Conservation (phyloP, 129 eudicot genomes). For the Artemisia argyi region DNA sequence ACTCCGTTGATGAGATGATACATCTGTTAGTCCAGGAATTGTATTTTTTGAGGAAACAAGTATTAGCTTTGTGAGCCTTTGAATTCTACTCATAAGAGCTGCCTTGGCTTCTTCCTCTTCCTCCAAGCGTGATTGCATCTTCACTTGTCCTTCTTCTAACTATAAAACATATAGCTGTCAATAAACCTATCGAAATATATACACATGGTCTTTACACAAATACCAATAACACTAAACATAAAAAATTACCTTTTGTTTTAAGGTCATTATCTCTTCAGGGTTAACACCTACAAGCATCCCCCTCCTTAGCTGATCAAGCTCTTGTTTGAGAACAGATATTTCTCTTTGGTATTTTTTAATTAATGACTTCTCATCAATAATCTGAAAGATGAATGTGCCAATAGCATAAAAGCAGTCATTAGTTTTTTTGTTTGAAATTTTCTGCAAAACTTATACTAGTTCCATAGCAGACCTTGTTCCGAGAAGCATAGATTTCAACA, state of each 20-base stretch:
- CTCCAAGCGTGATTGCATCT: slow-evolving; percentile 95
- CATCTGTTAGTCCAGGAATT: slow-evolving; percentile 66
- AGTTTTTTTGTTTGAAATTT: not conserved
- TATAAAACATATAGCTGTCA: slow-evolving; percentile 33
- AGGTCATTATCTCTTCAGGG: slow-evolving; percentile 85
- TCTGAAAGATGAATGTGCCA: slow-evolving; percentile 48
- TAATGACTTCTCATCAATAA: slow-evolving; percentile 95
- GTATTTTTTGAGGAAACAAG: slow-evolving; percentile 94
- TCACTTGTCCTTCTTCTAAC: slow-evolving; percentile 99
- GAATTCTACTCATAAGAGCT: slow-evolving; percentile 98
- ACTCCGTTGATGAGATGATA: slow-evolving; percentile 55
- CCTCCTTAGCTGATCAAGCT: slow-evolving; percentile 84
- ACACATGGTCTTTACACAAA: not conserved
- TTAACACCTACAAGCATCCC: slow-evolving; percentile 92
- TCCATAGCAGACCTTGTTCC: slow-evolving; percentile 61
- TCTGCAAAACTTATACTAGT: slow-evolving; percentile 13
- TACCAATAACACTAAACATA: not conserved
- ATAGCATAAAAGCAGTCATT: slow-evolving; percentile 16
- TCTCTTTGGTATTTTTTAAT: slow-evolving; percentile 96
- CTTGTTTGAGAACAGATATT: slow-evolving; percentile 84
- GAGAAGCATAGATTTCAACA: slow-evolving; percentile 91
- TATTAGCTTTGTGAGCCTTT: slow-evolving; percentile 91
- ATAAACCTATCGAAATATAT: slow-evolving; percentile 1
- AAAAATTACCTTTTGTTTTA: slow-evolving; percentile 71
- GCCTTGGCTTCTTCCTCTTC: slow-evolving; percentile 99